phyloP scores from a whole-genome alignment of 331 rosid species.

The Pyrus hybrid region DNA sequence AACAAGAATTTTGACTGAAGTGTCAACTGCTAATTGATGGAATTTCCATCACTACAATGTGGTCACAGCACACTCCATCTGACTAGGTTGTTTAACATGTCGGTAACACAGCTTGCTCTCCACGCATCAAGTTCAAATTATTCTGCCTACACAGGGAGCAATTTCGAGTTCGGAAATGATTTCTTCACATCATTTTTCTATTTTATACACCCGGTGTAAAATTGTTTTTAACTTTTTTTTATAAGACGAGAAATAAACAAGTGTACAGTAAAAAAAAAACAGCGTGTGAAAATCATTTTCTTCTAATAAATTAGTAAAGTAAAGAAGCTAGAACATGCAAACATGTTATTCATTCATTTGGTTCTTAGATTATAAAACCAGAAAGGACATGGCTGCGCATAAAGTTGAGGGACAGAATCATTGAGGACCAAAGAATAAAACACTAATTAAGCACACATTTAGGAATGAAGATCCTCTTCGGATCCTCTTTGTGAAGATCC shows the following conservation, averaged over 20 bases:
- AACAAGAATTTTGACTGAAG: neutral
- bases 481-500: fast-evolving
- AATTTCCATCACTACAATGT: neutral
- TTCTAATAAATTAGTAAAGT: neutral
- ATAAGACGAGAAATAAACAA: too few species aligned
- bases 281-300: too few species aligned
- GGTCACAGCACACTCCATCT: neutral
- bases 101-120: neutral
- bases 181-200: neutral
- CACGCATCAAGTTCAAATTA: neutral
- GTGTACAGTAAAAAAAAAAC: too few species aligned
- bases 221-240: too few species aligned
- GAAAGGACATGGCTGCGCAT: neutral
- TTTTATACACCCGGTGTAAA: too few species aligned
- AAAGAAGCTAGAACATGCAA: neutral
- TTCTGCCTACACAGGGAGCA: neutral
- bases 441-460: neutral
- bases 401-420: neutral
- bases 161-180: neutral
- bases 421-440: neutral
- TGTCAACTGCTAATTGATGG: neutral
- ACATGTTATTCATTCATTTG: neutral
- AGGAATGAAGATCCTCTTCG: too few species aligned
- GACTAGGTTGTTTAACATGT: neutral
- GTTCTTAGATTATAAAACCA: neutral